These are phyloP conservation scores for Diaporthe caulivora DNA, from an alignment of 2,329 filamentous ascomycete genomes.

Conservation along the genomic window DNA sequence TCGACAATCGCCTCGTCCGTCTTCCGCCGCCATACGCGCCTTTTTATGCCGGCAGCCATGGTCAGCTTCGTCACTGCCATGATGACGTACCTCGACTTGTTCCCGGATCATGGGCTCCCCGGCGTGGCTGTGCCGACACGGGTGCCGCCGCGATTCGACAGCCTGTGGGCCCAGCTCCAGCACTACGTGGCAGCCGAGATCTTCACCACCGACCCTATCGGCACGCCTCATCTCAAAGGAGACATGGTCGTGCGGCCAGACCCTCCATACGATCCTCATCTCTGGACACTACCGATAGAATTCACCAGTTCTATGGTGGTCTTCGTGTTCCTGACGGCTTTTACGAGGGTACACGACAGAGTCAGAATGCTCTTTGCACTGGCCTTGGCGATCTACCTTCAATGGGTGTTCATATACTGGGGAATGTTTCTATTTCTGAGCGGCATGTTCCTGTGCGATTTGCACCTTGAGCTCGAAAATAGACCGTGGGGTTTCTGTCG, in stretches of 20 bases:
- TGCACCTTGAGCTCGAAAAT: conserved; percentile 43
- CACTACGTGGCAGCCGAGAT: conserved; percentile 39
- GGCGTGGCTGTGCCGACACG: conserved; percentile 41
- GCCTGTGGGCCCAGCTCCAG: conserved; percentile 42
- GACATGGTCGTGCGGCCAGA: conserved; percentile 26
- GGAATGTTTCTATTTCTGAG: conserved; percentile 47
- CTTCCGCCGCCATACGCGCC: conserved; percentile 45
- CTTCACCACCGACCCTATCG: conserved; percentile 41
- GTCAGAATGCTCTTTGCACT: conserved; percentile 42
- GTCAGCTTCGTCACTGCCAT: conserved; percentile 39
- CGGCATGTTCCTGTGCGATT: conserved; percentile 50
- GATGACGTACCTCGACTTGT: conserved; percentile 41
- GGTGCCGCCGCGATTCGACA: conserved; percentile 38
- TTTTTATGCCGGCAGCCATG: conserved; percentile 45
- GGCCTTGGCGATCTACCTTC: conserved; percentile 43
- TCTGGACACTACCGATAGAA: conserved; percentile 55
- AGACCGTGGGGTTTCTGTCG: neutral
- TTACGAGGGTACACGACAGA: conserved; percentile 43
- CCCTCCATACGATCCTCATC: conserved; percentile 48
- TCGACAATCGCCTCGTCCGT: conserved; percentile 45
- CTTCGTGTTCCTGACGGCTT: conserved; percentile 49
- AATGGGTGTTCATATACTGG: conserved; percentile 45
- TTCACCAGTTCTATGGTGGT: conserved; percentile 52
- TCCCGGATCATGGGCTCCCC: conserved; percentile 38
- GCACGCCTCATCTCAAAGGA: conserved; percentile 16